Percentiles rank a stretch among this genome's conserved stretches.
Conservation (phyloP, 352 stramenopile species). For the Phytophthora melonis region DNA sequence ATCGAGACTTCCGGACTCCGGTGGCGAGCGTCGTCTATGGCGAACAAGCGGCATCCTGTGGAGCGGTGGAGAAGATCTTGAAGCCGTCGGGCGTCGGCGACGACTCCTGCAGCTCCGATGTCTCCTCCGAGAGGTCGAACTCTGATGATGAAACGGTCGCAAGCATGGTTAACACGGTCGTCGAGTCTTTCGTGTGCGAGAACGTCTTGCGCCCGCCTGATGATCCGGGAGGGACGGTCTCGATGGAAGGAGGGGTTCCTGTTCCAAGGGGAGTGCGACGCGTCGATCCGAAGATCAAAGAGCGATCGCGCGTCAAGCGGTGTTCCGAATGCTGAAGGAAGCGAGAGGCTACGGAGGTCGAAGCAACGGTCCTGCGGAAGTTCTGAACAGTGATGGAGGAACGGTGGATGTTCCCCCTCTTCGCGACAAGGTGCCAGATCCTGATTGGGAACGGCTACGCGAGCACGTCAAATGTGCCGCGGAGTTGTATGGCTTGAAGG, state of each 20-base stretch:
- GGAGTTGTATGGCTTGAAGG: not conserved
- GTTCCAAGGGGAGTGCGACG: not conserved
- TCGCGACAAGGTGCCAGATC: not conserved
- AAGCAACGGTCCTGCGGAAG: not conserved
- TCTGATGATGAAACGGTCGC: too few relatives aligned
- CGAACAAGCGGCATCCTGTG: not conserved
- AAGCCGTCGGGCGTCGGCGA: not conserved
- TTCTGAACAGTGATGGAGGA: not conserved
- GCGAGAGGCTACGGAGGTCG: not conserved
- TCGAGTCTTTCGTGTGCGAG: not conserved
- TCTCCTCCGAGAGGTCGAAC: too few relatives aligned
- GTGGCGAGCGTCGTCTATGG: not conserved
- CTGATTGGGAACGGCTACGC: not conserved
- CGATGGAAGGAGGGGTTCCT: not conserved
- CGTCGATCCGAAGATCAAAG: not conserved
- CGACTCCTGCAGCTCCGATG: not conserved
- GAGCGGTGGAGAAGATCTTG: not conserved
- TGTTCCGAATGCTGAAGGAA: not conserved
- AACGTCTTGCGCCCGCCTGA: too few relatives aligned
- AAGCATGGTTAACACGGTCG: not conserved
- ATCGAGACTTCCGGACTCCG: conserved; percentile 4
- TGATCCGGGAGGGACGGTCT: not conserved
- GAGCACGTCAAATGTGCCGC: not conserved
- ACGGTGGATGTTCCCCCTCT: not conserved
- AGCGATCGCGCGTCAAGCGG: not conserved